phyloP scores from a whole-genome alignment of 78 protist species.

The Cyanophora paradoxa region DNA sequence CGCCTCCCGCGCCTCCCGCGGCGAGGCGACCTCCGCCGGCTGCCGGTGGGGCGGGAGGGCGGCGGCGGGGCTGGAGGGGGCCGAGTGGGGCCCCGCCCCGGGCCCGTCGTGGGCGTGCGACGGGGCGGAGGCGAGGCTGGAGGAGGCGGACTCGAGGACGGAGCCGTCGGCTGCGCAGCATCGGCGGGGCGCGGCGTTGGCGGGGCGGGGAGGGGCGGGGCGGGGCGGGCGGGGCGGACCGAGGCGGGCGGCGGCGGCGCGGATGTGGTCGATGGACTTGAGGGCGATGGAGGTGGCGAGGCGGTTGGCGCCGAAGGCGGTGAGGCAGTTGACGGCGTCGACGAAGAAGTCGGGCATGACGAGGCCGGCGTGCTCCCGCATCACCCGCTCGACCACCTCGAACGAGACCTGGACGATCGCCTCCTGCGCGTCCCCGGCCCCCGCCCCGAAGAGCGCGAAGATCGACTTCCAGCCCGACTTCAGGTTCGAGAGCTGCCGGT shows the following conservation, averaged over 20 bases:
- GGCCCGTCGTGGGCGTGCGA: too few relatives aligned
- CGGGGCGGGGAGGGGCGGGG: not conserved
- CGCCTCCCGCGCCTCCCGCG: too few relatives aligned
- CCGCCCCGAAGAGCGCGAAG: conserved; percentile 57
- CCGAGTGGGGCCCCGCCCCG: too few relatives aligned
- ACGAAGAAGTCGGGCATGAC: conserved; percentile 44
- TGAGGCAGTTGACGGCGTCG: conserved; percentile 79
- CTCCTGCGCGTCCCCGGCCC: conserved; percentile 36
- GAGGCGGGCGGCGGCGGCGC: not conserved
- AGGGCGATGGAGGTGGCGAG: not conserved
- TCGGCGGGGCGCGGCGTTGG: not conserved
- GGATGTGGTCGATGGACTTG: not conserved
- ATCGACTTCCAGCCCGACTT: conserved; percentile 91
- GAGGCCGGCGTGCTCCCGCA: conserved; percentile 30
- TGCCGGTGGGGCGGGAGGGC: too few relatives aligned
- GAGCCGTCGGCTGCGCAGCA: too few relatives aligned
- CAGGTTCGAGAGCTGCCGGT: conserved; percentile 44
- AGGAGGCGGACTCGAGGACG: too few relatives aligned
- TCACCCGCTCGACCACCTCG: conserved; percentile 43
- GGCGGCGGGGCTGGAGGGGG: too few relatives aligned
- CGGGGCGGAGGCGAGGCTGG: too few relatives aligned
- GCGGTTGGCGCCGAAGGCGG: conserved; percentile 62
- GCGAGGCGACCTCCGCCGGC: too few relatives aligned
- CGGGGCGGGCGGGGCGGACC: not conserved
- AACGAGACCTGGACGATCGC: conserved; percentile 45